Conservation (phyloP, 495 filamentous ascomycete genomes). For the Penicilliopsis zonata region DNA sequence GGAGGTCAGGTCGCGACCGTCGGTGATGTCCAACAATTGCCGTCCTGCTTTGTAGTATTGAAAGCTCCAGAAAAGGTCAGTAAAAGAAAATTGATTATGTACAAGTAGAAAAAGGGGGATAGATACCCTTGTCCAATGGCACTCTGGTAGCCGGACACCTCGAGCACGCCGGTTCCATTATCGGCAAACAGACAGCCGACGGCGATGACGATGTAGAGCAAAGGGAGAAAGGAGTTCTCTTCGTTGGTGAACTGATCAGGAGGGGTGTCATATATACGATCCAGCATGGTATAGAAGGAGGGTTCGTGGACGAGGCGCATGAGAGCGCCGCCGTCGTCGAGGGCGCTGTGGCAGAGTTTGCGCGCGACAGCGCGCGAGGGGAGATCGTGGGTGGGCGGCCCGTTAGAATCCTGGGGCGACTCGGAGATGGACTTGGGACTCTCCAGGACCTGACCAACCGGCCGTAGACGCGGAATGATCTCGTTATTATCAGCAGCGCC, state of each 20-base stretch:
- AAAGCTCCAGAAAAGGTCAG: constrained; percentile 38
- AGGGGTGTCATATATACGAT: constrained; percentile 66
- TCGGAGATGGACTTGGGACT: constrained; percentile 58
- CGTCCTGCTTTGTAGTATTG: constrained; percentile 78
- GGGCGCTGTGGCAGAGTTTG: constrained; percentile 59
- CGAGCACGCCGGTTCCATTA: constrained; percentile 31
- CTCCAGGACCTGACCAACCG: constrained; percentile 46
- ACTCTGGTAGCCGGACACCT: constrained; percentile 50
- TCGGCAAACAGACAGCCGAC: constrained; percentile 75
- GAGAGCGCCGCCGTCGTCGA: constrained; percentile 75
- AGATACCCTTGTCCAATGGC: constrained; percentile 70
- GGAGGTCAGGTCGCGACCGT: constrained; percentile 75
- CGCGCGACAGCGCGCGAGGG: constrained; percentile 57
- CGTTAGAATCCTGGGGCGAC: constrained; percentile 41
- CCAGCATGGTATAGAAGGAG: constrained; percentile 64
- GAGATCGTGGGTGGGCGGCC: constrained; percentile 51
- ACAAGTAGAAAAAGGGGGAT: neutral
- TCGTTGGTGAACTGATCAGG: constrained; percentile 56
- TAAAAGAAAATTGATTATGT: neutral
- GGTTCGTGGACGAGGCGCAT: constrained; percentile 84
- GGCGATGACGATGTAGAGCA: constrained; percentile 73
- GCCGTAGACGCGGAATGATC: constrained; percentile 16
- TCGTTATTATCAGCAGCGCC: constrained; percentile 46
- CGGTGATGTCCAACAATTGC: constrained; percentile 77
- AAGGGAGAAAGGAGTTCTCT: constrained; percentile 71